Percentiles rank a stretch among this genome's conserved stretches.
Conservation (phyloP, 1,284 basidiomycete species). For the Schizophyllum amplum region DNA sequence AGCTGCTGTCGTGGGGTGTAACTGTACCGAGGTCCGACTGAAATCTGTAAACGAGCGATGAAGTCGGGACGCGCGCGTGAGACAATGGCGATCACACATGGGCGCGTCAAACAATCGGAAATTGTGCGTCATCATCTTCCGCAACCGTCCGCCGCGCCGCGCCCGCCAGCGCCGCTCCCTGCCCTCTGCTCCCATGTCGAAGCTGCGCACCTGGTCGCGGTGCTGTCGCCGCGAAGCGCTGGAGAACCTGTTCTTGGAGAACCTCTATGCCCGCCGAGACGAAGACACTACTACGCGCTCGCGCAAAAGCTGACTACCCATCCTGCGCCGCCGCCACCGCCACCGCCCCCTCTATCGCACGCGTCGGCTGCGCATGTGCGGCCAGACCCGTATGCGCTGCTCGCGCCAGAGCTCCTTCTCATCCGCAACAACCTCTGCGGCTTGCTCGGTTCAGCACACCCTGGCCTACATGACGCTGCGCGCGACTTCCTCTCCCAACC, state of each 20-base stretch:
- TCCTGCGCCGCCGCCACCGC: conserved; percentile 17
- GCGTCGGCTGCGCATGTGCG: conserved; percentile 12
- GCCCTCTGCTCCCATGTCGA: background rate
- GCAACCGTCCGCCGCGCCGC: background rate
- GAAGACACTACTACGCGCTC: background rate
- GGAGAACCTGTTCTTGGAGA: conserved; percentile 27
- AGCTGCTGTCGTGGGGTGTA: background rate
- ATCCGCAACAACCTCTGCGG: conserved; percentile 60
- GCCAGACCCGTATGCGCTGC: conserved; percentile 60
- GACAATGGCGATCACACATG: background rate
- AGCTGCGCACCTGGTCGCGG: conserved; percentile 10
- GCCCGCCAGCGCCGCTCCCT: background rate
- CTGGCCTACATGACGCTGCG: conserved; percentile 69
- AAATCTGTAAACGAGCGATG: too few species aligned
- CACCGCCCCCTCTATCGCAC: conserved; percentile 4
- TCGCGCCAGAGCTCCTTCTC: conserved; percentile 68
- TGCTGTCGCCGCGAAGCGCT: conserved; percentile 18
- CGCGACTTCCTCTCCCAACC: conserved; percentile 74
- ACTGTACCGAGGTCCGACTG: too few species aligned
- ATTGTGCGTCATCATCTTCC: background rate
- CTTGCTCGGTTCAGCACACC: conserved; percentile 70
- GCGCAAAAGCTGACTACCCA: conserved; percentile 2
- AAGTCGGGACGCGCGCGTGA: too few species aligned
- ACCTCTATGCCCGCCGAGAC: conserved; percentile 12
- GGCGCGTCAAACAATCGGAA: background rate